Evolutionary conservation across 1,284 basidiomycete species (phyloP).

Genomic region (Ganoderma leucocontextum): DNA sequence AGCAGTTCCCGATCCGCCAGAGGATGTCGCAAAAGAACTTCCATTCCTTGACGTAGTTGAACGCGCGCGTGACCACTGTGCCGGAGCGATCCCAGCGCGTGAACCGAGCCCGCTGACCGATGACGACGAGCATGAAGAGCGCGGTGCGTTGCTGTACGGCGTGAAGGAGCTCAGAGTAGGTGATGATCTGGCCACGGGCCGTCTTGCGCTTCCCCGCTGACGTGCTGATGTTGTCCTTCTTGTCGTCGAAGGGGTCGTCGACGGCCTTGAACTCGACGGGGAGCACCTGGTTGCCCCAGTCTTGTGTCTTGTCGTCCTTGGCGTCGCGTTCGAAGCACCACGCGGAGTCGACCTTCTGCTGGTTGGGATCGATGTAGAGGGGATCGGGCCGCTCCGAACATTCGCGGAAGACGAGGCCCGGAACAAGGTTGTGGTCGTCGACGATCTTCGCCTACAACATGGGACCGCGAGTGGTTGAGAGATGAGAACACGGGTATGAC

Average conservation of each 20-base stretch:
- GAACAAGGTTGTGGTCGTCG: background rate
- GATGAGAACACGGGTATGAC: background rate
- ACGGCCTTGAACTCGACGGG: constrained; percentile 10
- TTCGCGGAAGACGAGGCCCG: background rate
- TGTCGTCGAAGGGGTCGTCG: constrained; percentile 13
- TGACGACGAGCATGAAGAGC: constrained; percentile 10
- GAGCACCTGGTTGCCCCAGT: constrained; percentile 1
- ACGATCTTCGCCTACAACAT: background rate
- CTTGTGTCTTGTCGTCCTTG: background rate
- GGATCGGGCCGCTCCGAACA: background rate
- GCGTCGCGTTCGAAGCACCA: background rate
- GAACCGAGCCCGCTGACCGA: background rate
- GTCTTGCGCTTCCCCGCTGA: too few relatives aligned
- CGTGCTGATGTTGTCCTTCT: background rate
- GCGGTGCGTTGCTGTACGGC: constrained; percentile 4
- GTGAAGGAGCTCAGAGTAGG: background rate
- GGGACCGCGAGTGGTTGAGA: background rate
- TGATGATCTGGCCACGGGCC: constrained; percentile 5
- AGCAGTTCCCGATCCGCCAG: constrained; percentile 36
- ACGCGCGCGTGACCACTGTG: background rate
- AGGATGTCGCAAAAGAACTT: constrained; percentile 8
- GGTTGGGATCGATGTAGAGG: background rate
- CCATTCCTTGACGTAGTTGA: constrained; percentile 10
- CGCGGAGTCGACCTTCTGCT: background rate
- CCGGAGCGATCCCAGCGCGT: constrained; percentile 17